Percentiles rank a stretch among this genome's conserved stretches.
phyloP scores from a whole-genome alignment of 768 basidiomycete species.

The Leccinum sublutescens region DNA sequence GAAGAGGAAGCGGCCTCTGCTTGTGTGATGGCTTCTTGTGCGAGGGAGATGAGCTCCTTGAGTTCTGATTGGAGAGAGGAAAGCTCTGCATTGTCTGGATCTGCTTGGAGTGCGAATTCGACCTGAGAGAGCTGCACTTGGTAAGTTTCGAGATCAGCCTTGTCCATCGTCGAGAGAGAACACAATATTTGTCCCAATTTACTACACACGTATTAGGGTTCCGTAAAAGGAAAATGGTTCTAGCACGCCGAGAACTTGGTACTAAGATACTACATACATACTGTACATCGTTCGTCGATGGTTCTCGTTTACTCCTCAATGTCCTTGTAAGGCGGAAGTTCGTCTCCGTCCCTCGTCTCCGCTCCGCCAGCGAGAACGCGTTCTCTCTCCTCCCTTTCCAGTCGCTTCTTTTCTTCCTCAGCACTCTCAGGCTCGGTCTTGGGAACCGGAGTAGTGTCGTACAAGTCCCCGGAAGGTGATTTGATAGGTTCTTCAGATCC shows the following conservation, averaged over 20 bases:
- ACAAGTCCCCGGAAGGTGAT: slow-evolving; percentile 31
- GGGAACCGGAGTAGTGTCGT: slow-evolving; percentile 21
- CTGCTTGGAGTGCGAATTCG: slow-evolving; percentile 71
- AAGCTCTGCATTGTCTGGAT: slow-evolving; percentile 74
- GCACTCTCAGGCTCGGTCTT: slow-evolving; percentile 45
- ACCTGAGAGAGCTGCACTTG: slow-evolving; percentile 90
- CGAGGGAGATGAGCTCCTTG: slow-evolving; percentile 78
- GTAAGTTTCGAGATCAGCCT: slow-evolving; percentile 82
- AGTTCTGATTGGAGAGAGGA: slow-evolving; percentile 73
- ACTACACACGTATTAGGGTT: slow-evolving; percentile 9
- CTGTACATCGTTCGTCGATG: background rate
- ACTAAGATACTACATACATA: background rate
- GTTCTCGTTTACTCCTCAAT: slow-evolving; percentile 19
- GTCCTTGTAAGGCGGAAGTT: slow-evolving; percentile 47
- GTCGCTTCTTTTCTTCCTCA: slow-evolving; percentile 65
- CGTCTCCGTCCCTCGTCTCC: slow-evolving; percentile 26
- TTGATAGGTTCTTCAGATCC: slow-evolving; percentile 23
- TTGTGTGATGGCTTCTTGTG: slow-evolving; percentile 69
- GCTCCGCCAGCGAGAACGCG: slow-evolving; percentile 36
- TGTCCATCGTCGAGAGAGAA: slow-evolving; percentile 36
- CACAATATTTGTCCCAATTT: background rate
- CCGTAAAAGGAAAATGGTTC: slow-evolving; percentile 19
- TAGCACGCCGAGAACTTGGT: background rate
- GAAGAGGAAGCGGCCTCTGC: slow-evolving; percentile 60
- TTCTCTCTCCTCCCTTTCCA: slow-evolving; percentile 68